phyloP scores from a whole-genome alignment of 768 basidiomycete species.

The Solioccasus polychromus region DNA sequence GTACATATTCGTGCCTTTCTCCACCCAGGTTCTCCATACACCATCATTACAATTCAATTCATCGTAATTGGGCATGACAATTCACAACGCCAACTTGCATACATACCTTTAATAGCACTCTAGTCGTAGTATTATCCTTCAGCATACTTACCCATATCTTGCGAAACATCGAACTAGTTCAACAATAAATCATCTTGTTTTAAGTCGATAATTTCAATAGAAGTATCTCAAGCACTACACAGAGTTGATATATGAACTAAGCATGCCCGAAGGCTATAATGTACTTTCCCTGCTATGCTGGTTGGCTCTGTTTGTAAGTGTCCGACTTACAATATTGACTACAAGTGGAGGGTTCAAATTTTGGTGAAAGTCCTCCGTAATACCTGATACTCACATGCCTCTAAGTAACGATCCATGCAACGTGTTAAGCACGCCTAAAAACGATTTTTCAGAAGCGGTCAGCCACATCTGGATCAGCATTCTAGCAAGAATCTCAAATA shows the following conservation, averaged over 20 bases:
- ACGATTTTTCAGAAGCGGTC: too few species aligned
- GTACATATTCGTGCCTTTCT: conserved; percentile 18
- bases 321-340: conserved; percentile 78
- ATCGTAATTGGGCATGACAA: conserved; percentile 12
- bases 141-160: conserved; percentile 14
- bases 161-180: conserved; percentile 7
- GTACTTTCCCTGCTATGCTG: conserved; percentile 24
- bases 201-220: too few species aligned
- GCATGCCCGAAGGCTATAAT: conserved; percentile 4
- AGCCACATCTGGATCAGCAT: not conserved
- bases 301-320: conserved; percentile 57
- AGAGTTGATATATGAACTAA: not conserved
- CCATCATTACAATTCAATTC: conserved; percentile 11
- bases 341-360: conserved; percentile 9
- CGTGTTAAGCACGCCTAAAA: conserved; percentile 76
- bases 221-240: not conserved
- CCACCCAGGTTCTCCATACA: not conserved
- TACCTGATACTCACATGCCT: conserved; percentile 62
- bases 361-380: not conserved
- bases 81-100: conserved; percentile 12
- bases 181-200: conserved; percentile 14
- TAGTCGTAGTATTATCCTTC: conserved; percentile 10
- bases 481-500: too few species aligned
- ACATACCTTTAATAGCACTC: conserved; percentile 15
- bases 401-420: conserved; percentile 81